phyloP scores from a whole-genome alignment of 2,329 filamentous ascomycete genomes.

The Sarocladium oryzae region DNA sequence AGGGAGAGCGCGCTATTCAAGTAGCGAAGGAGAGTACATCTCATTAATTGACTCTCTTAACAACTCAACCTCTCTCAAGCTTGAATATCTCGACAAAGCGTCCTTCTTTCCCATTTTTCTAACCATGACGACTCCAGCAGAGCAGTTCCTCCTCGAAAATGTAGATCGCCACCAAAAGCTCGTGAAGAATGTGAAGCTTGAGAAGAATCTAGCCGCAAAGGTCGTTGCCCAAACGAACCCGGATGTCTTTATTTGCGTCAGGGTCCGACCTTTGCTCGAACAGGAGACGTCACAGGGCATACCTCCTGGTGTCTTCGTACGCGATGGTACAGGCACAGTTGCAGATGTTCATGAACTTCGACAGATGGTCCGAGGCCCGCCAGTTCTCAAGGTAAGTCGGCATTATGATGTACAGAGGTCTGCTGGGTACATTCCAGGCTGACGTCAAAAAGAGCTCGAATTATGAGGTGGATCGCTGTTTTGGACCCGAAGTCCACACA shows the following conservation, averaged over 20 bases:
- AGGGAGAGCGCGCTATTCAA: too few relatives aligned
- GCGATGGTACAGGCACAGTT: not conserved
- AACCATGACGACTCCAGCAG: not conserved
- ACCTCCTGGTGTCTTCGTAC: not conserved
- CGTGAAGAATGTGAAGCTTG: not conserved
- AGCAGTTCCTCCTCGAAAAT: conserved; percentile 2
- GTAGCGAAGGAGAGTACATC: too few relatives aligned
- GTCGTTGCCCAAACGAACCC: not conserved
- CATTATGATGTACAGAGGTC: too few relatives aligned
- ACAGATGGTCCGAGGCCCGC: conserved; percentile 5
- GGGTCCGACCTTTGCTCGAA: conserved; percentile 7
- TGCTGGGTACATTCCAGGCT: too few relatives aligned
- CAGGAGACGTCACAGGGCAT: not conserved
- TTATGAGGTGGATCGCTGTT: conserved; percentile 30
- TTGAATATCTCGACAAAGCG: not conserved
- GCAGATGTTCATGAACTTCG: conserved; percentile 5
- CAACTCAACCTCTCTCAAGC: too few relatives aligned
- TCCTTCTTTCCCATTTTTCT: not conserved
- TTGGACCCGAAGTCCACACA: conserved; percentile 26
- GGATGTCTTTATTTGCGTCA: conserved; percentile 1
- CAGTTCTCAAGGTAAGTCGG: conserved; percentile 20
- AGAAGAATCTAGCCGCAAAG: not conserved
- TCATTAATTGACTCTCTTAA: not conserved
- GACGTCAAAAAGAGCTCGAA: conserved; percentile 23
- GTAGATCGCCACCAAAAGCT: not conserved